phyloP scores from a whole-genome alignment of 2,329 filamentous ascomycete genomes.

The Rugonectria rugulosa region DNA sequence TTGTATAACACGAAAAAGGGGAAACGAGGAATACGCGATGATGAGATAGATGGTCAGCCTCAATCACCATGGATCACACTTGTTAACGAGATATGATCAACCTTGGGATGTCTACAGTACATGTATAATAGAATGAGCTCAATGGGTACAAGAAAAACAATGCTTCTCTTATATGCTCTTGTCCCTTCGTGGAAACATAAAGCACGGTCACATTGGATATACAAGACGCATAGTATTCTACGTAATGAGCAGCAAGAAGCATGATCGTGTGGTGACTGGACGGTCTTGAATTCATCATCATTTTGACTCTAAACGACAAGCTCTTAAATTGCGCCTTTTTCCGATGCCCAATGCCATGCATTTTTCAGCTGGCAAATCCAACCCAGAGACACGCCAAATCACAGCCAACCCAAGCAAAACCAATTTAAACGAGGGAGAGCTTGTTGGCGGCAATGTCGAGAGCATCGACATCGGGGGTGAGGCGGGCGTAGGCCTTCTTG shows the following conservation, averaged over 20 bases:
- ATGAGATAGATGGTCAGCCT: no score
- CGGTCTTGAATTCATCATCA: conserved; percentile 46
- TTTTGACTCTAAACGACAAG: conserved; percentile 46
- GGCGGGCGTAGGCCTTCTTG: conserved; percentile 98
- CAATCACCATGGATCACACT: no score
- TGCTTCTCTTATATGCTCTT: not conserved
- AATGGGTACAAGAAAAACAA: not conserved
- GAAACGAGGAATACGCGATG: no score
- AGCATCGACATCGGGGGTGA: conserved; percentile 96
- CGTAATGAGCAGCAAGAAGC: conserved; percentile 9
- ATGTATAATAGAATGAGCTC: conserved; percentile 10
- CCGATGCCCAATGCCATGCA: conserved; percentile 47
- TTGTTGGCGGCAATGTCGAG: conserved; percentile 99
- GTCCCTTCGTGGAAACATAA: not conserved
- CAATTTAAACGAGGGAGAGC: conserved; percentile 89
- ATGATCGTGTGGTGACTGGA: conserved; percentile 31
- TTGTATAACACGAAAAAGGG: no score
- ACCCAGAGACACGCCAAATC: conserved; percentile 46
- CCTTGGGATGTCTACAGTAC: no score
- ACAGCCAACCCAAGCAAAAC: conserved; percentile 44
- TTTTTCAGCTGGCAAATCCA: conserved; percentile 48
- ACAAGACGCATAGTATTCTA: not conserved
- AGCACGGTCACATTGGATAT: not conserved
- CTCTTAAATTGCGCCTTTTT: conserved; percentile 45
- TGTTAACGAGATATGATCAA: no score